Evolutionary conservation across 768 basidiomycete species (phyloP), one percentile per base, ranked within the genome.

Genomic region (Suillus paluster): DNA sequence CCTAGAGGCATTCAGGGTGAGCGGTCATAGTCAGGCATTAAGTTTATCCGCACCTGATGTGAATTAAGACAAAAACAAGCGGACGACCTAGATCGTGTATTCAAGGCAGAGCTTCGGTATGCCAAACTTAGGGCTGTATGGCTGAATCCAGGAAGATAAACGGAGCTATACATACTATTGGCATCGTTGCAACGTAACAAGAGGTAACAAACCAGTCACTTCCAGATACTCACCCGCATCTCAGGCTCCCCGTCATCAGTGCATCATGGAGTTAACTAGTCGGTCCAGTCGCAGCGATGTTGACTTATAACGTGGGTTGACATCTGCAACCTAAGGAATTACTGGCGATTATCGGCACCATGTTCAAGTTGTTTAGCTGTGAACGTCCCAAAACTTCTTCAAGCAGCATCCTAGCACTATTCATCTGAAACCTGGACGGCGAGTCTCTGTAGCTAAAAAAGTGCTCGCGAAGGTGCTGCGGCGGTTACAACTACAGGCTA

Each of bases 21-120:
- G 30, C 30, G 30, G 30, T 3, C 30, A 30, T 30, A 23, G 33
- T 15, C 56, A 19, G 45, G 33, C 46, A 3, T 12, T n/a, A n/a
- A 38, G 55, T 57, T 62, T 62, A 48, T 34, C 46, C 61, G 56
- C 14, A 4, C 30, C 21, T 10, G 34, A n/a, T 49, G 19, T 53
- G 52, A 50, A 39, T 30, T 49, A 14, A 58, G 52, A 30, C 11
- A 50, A 56, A 44, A 53, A 63, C 1, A 41, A 62, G 58, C 41
- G 45, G 7, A 45, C 49, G 33, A 39, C 15, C 4, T 52, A 19
- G 30, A 30, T 30, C 4, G 30, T 30, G 25, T 23, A 12, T 23
- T 15, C 45, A 46, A 23, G 23, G 4, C 44, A 25, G 46, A 48
- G 14, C 46, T 46, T 46, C 14, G 12, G 44, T 44, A 21, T 21